Percentiles rank a stretch among this genome's conserved stretches.
phyloP scores from a whole-genome alignment of 1,284 basidiomycete genomes.

The Afroboletus lepidellus region DNA sequence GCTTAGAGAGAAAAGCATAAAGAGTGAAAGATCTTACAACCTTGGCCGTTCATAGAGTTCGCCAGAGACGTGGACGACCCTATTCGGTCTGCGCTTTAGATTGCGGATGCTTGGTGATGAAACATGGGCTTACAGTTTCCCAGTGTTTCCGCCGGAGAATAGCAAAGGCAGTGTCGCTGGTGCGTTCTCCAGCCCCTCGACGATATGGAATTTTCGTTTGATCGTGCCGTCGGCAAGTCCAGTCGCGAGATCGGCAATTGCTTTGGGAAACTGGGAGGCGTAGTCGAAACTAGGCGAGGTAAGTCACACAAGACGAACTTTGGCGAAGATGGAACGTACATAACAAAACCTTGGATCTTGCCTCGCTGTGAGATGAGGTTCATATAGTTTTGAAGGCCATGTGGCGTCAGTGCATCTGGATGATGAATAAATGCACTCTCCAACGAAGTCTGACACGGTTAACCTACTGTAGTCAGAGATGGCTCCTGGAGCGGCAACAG shows the following conservation, averaged over 20 bases:
- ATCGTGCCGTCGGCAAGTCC: conserved; percentile 70
- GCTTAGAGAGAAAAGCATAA: background rate
- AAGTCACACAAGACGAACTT: background rate
- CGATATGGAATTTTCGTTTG: conserved; percentile 79
- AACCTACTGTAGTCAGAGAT: conserved; percentile 76
- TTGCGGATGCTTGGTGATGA: background rate
- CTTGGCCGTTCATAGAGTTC: conserved; percentile 27
- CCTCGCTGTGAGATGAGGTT: conserved; percentile 76
- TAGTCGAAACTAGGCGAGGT: conserved; percentile 60
- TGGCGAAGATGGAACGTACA: conserved; percentile 44
- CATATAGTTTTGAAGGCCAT: conserved; percentile 59
- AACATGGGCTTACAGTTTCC: conserved; percentile 66
- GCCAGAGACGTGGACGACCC: conserved; percentile 51
- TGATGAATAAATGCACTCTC: background rate
- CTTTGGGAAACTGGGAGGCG: conserved; percentile 50
- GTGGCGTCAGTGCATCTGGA: conserved; percentile 52
- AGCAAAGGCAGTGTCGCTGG: conserved; percentile 68
- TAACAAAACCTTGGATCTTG: conserved; percentile 80
- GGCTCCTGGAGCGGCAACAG: conserved; percentile 49
- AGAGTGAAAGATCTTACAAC: conserved; percentile 23
- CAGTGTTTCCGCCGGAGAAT: conserved; percentile 78
- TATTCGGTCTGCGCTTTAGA: conserved; percentile 21
- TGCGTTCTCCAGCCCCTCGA: conserved; percentile 72
- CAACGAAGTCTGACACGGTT: background rate
- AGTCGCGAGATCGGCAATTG: conserved; percentile 51